Conservation (phyloP, 2,329 filamentous ascomycete species). For the Trichoderma oligosporum region DNA sequence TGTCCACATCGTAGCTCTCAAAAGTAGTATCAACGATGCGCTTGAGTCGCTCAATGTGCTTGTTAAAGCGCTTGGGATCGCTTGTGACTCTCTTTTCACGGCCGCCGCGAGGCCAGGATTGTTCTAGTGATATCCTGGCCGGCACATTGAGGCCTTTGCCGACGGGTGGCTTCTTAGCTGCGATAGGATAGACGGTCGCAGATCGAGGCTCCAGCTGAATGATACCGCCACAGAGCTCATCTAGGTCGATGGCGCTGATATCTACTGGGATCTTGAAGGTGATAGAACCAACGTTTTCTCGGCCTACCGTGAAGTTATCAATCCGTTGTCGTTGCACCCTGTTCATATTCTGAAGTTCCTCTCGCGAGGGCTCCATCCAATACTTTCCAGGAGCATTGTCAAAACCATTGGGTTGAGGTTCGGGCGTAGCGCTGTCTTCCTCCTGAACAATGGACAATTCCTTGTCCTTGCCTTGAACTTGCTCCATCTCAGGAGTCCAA, state of each 20-base stretch:
- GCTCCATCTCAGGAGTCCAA: conserved; percentile 62
- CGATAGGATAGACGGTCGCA: conserved; percentile 80
- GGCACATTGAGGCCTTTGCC: conserved; percentile 92
- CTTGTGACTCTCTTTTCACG: conserved; percentile 52
- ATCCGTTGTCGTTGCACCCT: conserved; percentile 74
- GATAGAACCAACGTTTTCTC: conserved; percentile 75
- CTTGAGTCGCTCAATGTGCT: conserved; percentile 79
- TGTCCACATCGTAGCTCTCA: conserved; percentile 71
- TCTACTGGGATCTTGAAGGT: conserved; percentile 80
- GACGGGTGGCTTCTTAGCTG: conserved; percentile 72
- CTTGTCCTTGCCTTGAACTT: conserved; percentile 70
- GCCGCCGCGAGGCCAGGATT: conserved; percentile 78
- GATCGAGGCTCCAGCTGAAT: conserved; percentile 73
- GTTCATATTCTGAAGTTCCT: conserved; percentile 75
- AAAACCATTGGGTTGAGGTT: conserved; percentile 26
- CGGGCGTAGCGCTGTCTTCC: conserved; percentile 46
- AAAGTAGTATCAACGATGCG: conserved; percentile 78
- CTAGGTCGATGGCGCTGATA: conserved; percentile 71
- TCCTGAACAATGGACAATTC: conserved; percentile 79
- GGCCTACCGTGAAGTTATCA: conserved; percentile 73
- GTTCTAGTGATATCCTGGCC: conserved; percentile 79
- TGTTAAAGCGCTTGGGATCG: conserved; percentile 64
- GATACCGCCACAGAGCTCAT: conserved; percentile 73
- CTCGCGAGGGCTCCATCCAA: conserved; percentile 75
- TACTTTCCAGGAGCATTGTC: conserved; percentile 68